These are phyloP conservation scores for Strigomonas culicis DNA, from an alignment of 208 protist species.

Conservation along the genomic window DNA sequence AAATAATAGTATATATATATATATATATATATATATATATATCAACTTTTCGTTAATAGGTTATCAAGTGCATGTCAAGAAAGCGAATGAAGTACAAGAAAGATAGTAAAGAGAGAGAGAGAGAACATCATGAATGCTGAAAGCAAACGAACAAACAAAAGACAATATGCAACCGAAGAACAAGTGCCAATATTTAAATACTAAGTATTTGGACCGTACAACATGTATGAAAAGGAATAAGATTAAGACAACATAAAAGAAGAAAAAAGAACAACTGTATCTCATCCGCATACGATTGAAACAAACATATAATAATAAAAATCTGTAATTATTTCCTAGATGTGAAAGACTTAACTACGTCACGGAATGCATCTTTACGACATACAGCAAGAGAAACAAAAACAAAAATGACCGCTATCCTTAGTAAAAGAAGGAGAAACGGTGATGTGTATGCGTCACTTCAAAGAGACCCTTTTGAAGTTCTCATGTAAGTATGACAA, in stretches of 20 bases:
- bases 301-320: no score
- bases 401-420: background rate
- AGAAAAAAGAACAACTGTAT: slow-evolving; percentile 12
- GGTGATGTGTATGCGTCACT: slow-evolving; percentile 9
- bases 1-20: slow-evolving; percentile 5
- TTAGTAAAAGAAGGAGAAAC: slow-evolving; percentile 11
- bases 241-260: background rate
- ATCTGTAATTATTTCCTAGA: no score
- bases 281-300: background rate
- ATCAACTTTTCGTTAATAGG: background rate
- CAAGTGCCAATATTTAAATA: no score
- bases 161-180: background rate
- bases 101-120: no score
- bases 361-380: no score
- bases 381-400: background rate
- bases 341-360: no score
- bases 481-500: no score
- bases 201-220: no score
- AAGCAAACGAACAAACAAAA: slow-evolving; percentile 1
- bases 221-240: no score
- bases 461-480: no score
- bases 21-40: slow-evolving; percentile 9
- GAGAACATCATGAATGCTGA: slow-evolving; percentile 7
- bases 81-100: no score
- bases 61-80: no score